Conservation (phyloP, 2,329 filamentous ascomycete species). For the Colletotrichum aenigma region DNA sequence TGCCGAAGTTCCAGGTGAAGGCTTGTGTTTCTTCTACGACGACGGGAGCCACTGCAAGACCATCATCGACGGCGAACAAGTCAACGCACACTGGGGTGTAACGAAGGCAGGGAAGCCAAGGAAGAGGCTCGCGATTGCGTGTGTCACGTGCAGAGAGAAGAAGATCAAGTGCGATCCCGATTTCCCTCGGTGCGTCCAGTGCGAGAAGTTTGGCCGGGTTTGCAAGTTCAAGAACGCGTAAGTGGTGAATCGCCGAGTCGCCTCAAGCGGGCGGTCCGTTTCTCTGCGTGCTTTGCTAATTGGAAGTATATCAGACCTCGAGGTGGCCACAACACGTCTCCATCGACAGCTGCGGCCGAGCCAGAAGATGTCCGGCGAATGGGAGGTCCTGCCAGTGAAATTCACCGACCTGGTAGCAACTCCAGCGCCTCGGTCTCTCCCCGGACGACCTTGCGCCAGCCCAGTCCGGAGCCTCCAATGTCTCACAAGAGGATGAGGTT, state of each 20-base stretch:
- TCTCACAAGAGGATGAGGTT: slow-evolving; percentile 55
- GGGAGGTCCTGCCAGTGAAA: slow-evolving; percentile 37
- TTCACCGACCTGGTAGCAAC: slow-evolving; percentile 43
- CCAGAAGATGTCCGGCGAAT: slow-evolving; percentile 48
- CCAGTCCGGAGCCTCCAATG: slow-evolving; percentile 31
- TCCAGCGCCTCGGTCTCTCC: slow-evolving; percentile 55
- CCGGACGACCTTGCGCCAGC: slow-evolving; percentile 38
- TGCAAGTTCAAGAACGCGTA: slow-evolving; percentile 89
- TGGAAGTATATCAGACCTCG: slow-evolving; percentile 48
- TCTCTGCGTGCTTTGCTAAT: slow-evolving; percentile 13
- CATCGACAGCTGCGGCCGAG: slow-evolving; percentile 56
- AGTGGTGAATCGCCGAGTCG: slow-evolving; percentile 44
- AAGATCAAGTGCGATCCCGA: slow-evolving; percentile 97
- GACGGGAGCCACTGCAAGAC: slow-evolving; percentile 84
- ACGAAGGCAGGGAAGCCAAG: slow-evolving; percentile 94
- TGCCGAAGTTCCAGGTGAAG: slow-evolving; percentile 76
- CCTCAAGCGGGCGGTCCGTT: background rate
- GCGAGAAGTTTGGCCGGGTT: slow-evolving; percentile 85
- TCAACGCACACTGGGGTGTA: slow-evolving; percentile 92
- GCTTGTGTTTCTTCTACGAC: slow-evolving; percentile 84
- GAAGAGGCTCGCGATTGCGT: slow-evolving; percentile 91
- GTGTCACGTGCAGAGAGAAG: slow-evolving; percentile 91
- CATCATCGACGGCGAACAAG: slow-evolving; percentile 81
- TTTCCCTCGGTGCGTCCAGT: slow-evolving; percentile 85
- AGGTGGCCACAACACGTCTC: slow-evolving; percentile 62